phyloP scores from a whole-genome alignment of 2,329 filamentous ascomycete genomes.

The Blumeriella jaapii region DNA sequence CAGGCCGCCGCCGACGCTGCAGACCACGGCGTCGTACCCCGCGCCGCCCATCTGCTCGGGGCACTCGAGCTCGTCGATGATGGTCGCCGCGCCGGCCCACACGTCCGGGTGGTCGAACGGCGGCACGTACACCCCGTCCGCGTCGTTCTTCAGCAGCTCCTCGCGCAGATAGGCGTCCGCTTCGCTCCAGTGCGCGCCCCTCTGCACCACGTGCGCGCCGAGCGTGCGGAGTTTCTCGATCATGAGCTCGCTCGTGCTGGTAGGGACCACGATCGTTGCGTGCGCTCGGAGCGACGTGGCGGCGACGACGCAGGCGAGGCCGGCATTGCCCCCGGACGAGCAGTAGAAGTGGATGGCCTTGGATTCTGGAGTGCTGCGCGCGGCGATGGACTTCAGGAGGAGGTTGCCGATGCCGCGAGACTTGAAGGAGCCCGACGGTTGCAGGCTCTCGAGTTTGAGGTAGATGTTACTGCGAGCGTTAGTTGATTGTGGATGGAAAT shows the following conservation, averaged over 20 bases:
- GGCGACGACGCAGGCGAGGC: slow-evolving; percentile 70
- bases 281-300: slow-evolving; percentile 51
- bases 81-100: slow-evolving; percentile 51
- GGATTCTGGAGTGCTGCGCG: slow-evolving; percentile 5
- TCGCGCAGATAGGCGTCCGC: slow-evolving; percentile 57
- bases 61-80: slow-evolving; percentile 38
- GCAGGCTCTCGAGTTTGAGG: slow-evolving; percentile 77
- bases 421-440: slow-evolving; percentile 81
- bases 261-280: slow-evolving; percentile 66
- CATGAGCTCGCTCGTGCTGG: slow-evolving; percentile 55
- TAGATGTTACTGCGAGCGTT: slow-evolving; percentile 43
- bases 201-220: slow-evolving; percentile 57
- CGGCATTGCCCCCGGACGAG: slow-evolving; percentile 74
- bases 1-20: slow-evolving; percentile 68
- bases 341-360: slow-evolving; percentile 58
- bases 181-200: slow-evolving; percentile 55
- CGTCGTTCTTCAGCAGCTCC: slow-evolving; percentile 37
- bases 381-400: slow-evolving; percentile 40
- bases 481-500: background rate
- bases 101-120: slow-evolving; percentile 59
- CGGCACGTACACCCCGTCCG: slow-evolving; percentile 49
- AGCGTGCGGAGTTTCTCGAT: slow-evolving; percentile 57
- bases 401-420: slow-evolving; percentile 66
- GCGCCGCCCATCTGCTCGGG: slow-evolving; percentile 15
- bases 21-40: slow-evolving; percentile 57